Conservation (phyloP, 495 filamentous ascomycete genomes). For the Pyronema domesticum region DNA sequence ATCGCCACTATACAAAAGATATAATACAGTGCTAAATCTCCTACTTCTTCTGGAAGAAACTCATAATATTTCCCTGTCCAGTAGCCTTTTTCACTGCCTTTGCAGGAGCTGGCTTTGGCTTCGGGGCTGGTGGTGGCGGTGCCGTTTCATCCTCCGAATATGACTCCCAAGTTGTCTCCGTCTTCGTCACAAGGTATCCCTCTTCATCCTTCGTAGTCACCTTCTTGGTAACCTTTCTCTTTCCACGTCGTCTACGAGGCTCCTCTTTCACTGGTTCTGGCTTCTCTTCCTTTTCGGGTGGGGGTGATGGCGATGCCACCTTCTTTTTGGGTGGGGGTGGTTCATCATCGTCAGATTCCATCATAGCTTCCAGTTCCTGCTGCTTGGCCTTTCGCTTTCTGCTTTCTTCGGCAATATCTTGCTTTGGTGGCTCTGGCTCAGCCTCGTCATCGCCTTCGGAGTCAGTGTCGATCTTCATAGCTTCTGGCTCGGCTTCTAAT, state of each 20-base stretch:
- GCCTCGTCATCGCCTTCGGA: conserved; percentile 17
- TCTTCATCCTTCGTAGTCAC: conserved; percentile 80
- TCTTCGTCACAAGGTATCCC: conserved; percentile 82
- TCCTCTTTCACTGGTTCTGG: conserved; percentile 25
- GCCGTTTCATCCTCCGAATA: conserved; percentile 84
- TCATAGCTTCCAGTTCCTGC: conserved; percentile 48
- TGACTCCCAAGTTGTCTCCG: conserved; percentile 81
- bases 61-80: conserved; percentile 80
- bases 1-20: too few species aligned
- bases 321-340: conserved; percentile 25
- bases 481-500: background rate
- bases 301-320: conserved; percentile 25
- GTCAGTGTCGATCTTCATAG: conserved; percentile 14
- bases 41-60: conserved; percentile 79
- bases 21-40: too few species aligned
- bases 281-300: conserved; percentile 24
- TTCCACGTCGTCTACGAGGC: conserved; percentile 50
- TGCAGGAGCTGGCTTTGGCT: conserved; percentile 41
- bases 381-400: conserved; percentile 35
- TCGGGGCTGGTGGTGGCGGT: conserved; percentile 26
- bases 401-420: conserved; percentile 28
- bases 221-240: conserved; percentile 74
- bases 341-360: conserved; percentile 33
- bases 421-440: conserved; percentile 20
- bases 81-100: conserved; percentile 10